phyloP scores from a whole-genome alignment of 1,284 basidiomycete species.

The Mycena sp. region DNA sequence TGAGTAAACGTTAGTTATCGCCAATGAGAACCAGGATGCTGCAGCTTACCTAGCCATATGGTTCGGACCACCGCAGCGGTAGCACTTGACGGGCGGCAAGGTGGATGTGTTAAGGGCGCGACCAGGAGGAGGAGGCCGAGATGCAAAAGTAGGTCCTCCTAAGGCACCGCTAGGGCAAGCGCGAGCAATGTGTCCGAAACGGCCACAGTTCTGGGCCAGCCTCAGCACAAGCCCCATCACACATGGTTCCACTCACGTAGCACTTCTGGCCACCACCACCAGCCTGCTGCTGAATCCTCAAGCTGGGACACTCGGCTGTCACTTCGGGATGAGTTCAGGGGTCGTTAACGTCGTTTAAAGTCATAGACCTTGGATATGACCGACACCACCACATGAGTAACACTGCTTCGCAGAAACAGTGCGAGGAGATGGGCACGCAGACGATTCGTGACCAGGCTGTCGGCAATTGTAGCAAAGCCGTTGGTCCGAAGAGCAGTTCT shows the following conservation, averaged over 20 bases:
- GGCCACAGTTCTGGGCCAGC: conserved; percentile 72
- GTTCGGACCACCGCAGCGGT: conserved; percentile 83
- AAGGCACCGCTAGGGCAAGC: conserved; percentile 66
- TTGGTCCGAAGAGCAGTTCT: conserved; percentile 87
- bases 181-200: conserved; percentile 83
- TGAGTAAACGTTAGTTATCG: conserved; percentile 22
- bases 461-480: conserved; percentile 94
- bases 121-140: conserved; percentile 76
- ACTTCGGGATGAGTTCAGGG: background rate
- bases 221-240: conserved; percentile 16
- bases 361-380: conserved; percentile 66
- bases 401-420: conserved; percentile 79
- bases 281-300: conserved; percentile 70
- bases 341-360: background rate
- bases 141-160: conserved; percentile 58
- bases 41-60: conserved; percentile 75
- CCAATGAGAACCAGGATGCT: conserved; percentile 5
- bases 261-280: conserved; percentile 79
- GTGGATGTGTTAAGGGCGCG: conserved; percentile 79
- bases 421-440: conserved; percentile 86
- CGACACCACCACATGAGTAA: conserved; percentile 82
- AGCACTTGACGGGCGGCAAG: conserved; percentile 83
- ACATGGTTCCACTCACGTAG: conserved; percentile 67
- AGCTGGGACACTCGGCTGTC: conserved; percentile 84
- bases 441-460: conserved; percentile 88